Base-by-base conservation (phyloP, 495 filamentous ascomycete genomes). In the Aspergillus diversus region DNA sequence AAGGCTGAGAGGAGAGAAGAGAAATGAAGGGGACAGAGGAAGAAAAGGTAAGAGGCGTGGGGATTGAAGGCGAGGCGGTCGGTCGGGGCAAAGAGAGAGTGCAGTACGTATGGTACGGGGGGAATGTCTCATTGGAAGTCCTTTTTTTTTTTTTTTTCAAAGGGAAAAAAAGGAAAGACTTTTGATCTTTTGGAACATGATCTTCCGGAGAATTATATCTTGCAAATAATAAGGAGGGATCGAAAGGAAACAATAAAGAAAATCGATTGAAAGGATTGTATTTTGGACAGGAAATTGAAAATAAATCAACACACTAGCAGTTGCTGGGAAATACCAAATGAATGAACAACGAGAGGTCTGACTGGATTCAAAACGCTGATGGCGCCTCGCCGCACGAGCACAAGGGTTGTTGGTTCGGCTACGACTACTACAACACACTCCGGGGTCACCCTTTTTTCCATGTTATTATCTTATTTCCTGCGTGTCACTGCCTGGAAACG, bases 51-150 rank as follows among this genome's bases (percentile, higher is more conserved):
- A 60, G 57, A 62, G 61, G 61, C 67, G 67, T 69, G 67, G 64
- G 63, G 66, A 65, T 57, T 48, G 39, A 60, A 58, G 63, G 59
- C 65, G 67, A 66, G 67, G 67, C 67, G 67, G 67, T 69, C 65
- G 65, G 65, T 63, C 67, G 67, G 67, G 61, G 67, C 42, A 64
- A 39, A 57, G 57, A 60, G 61, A 55, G 47, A 32, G 55, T 55
- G 50, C 55, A 48, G 54, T 57, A 33, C 53, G 42, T 3, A 32
- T 21, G 42, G 56, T 47, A 50, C 56, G 32, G 56, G 43, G 32
- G 31, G 46, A 35, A 16, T 13, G 53, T 13, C 15, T 31, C 33
- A 35, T 49, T 48, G 21, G 35, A 39, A 43, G 55, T 57, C 37
- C 34, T 35, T 13, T 35, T n/a, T 34, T 35, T 35, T 5, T 16